Evolutionary conservation across 164 flowering plant genomes (phyloP), one percentile per base, ranked within the genome.

Genomic region (Berberis vulgaris): DNA sequence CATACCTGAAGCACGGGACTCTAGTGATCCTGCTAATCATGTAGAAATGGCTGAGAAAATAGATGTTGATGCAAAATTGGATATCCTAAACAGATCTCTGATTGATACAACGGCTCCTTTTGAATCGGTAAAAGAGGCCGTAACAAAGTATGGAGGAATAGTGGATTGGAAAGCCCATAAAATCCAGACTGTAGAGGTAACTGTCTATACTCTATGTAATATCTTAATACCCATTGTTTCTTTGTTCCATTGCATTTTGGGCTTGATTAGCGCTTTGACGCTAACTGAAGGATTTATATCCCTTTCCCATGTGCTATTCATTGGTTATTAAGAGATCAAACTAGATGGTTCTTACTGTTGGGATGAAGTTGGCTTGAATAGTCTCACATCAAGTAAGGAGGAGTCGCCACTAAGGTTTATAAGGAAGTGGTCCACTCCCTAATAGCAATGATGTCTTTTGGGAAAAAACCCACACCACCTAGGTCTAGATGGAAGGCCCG

Each of bases 91-190:
- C 56, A 78, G 76, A 79, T 81, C 74, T 56, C 66, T 81, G 69
- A 77, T 93, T 49, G 98, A 90, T 76, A 90, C 97, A 42, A 76
- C 91, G 45, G 87, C 97, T 2, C 98, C 98, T 54, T 79, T 93
- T 72, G 97, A 93, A 62, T 93, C 97, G 56, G 98, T 93, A 49
- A 90, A 82, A 71, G 89, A 82, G 65, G 98, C 92, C 60, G 98
- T 93, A 53, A 81, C 94, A 57, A 89, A 80, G 78, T 93, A 88
- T 75, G 98, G 97, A 65, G 96, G 97, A 45, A 89, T 90, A 61
- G 87, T 84, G 63, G 96, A 89, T 66, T 90, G 97, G 94, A 93
- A 90, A 77, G 97, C 98, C 63, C 98, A 90, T 71, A 84, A 73
- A 71, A 64, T 83, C 60, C 84, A 85, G 69, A 84, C 84, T 47